Evolutionary conservation across 2,329 filamentous ascomycete species (phyloP), one percentile per base, ranked within the genome.

Genomic region (Pseudogymnoascus sp.): DNA sequence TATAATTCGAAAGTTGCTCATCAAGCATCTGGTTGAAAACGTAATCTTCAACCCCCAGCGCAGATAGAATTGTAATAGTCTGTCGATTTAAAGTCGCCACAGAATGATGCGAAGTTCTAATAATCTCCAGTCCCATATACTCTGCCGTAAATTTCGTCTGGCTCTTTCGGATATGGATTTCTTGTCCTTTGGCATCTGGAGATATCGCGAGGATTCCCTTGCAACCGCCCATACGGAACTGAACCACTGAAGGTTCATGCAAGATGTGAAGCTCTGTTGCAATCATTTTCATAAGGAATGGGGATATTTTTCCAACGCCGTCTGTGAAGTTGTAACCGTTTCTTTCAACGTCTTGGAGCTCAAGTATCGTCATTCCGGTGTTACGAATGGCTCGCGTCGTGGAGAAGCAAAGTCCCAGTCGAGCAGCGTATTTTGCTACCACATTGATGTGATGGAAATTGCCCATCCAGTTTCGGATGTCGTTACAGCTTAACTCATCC

Each of bases 391-490:
- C 86, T 65, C 90, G 80, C 0, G 95, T 99, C 0, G 93, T 97
- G 0, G 95, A 97, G 72, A 99, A 97, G 72, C 93, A 97, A 75
- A 97, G 95, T 0, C 95, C 95, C 17, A 97, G 79, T 29, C 95
- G 85, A 29, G 95, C 91, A 59, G 91, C 90, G 72, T 93, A 90
- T 71, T 96, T 97, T 31, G 93, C 93, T n/a, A 96, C 83, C 26
- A 89, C 83, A 63, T 82, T 85, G 74, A 97, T 97, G 66, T 91
- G 84, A 13, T 80, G 81, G 70, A 99, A 96, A 13, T 88, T 78
- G 0, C 95, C 95, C 88, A 97, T 96, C 85, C 89, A 93, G 33
- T 80, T 74, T 4, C 93, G 88, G 64, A 99, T 97, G 60, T 88
- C 81, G 17, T 88, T 83, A 62, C 91, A 91, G 1, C 85, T 88